A percentile compares a stretch with the other conserved stretches of the same genome.
Evolutionary conservation across 345 rosid genomes (phyloP).

Genomic region (Pistacia vera): DNA sequence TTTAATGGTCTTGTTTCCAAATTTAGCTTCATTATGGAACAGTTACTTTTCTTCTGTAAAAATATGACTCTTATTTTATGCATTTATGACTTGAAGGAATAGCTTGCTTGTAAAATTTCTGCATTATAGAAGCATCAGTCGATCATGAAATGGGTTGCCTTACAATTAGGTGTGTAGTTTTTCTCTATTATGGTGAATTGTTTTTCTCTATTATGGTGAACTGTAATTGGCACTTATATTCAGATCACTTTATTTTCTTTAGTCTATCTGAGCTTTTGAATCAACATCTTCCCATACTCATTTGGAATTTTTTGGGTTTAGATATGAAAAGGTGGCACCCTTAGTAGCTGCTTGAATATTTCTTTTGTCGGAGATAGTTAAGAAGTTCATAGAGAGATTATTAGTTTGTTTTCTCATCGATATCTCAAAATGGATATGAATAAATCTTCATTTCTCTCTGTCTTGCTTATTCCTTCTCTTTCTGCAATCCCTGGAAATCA

Average conservation of each 20-base stretch:
- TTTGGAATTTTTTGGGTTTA: background rate
- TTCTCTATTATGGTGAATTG: background rate
- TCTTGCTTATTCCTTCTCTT: background rate
- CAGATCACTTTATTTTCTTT: background rate
- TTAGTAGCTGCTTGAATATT: background rate
- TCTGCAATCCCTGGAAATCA: background rate
- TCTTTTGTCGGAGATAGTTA: background rate
- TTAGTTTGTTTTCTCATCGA: background rate
- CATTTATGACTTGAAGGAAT: background rate
- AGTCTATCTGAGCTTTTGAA: background rate
- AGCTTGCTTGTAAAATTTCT: background rate
- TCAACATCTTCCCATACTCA: background rate
- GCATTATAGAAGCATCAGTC: background rate
- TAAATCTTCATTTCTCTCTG: background rate
- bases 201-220: background rate
- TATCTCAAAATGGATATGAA: background rate
- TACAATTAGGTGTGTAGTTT: background rate
- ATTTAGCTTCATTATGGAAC: background rate
- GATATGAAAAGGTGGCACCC: background rate
- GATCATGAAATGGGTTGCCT: constrained; percentile 5
- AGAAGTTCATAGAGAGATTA: background rate
- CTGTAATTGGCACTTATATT: background rate
- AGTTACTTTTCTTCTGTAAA: background rate
- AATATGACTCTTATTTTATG: background rate
- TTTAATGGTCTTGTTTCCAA: background rate